These are phyloP conservation scores for Beta corolliflora DNA, from an alignment of 179 eudicot genomes.

Conservation along the genomic window DNA sequence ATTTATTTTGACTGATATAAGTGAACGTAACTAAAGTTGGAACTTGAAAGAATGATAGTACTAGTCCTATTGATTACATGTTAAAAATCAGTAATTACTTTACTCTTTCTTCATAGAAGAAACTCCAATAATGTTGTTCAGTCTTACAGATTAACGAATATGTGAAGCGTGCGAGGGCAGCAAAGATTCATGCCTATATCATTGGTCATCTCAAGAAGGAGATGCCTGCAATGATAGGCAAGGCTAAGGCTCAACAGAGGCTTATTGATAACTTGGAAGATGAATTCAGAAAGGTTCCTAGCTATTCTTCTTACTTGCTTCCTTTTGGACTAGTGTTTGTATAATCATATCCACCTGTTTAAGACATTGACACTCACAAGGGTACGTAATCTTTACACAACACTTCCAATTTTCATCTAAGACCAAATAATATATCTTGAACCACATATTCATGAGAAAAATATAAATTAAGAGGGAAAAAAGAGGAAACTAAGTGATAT, in stretches of 20 bases:
- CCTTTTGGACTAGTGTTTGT: neutral
- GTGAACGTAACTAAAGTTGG: neutral
- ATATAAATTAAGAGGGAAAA: neutral
- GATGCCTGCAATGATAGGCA: constrained; percentile 90
- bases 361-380: too few species aligned
- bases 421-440: too few species aligned
- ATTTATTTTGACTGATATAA: neutral
- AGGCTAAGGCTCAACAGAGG: constrained; percentile 66
- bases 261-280: constrained; percentile 72
- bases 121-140: neutral
- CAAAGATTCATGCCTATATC: constrained; percentile 84
- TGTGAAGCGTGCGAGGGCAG: constrained; percentile 97
- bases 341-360: neutral
- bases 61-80: neutral
- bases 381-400: too few species aligned
- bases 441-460: too few species aligned
- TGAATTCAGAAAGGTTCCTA: constrained; percentile 65
- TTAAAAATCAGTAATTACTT: neutral
- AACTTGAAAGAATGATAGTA: neutral
- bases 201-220: constrained; percentile 88
- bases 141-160: constrained; percentile 76
- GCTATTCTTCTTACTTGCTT: neutral
- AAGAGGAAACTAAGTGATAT: too few species aligned
- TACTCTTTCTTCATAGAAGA: too few species aligned
- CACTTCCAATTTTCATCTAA: too few species aligned